Percentiles rank a stretch among this genome's conserved stretches.
Conservation (phyloP, 495 filamentous ascomycete genomes). For the Penicillium waksmanii region DNA sequence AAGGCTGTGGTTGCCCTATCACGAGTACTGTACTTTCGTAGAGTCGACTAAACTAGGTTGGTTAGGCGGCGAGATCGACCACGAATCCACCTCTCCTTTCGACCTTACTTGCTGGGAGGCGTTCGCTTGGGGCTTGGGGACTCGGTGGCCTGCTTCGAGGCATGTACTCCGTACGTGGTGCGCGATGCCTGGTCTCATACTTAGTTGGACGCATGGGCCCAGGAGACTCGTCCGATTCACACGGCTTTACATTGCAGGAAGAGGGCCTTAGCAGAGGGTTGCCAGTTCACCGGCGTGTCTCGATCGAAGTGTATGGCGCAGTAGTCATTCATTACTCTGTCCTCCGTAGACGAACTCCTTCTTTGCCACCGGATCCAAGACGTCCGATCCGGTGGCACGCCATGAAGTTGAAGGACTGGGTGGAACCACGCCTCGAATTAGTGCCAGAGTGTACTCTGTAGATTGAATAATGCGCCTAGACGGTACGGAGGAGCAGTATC, state of each 20-base stretch:
- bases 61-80: conserved; percentile 23
- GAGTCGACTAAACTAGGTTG: background rate
- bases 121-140: background rate
- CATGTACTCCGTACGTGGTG: background rate
- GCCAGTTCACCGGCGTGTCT: no score
- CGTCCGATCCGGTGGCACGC: conserved; percentile 1
- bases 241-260: background rate
- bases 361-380: background rate
- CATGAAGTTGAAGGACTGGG: background rate
- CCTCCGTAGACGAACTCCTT: background rate
- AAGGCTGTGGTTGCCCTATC: background rate
- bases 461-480: background rate
- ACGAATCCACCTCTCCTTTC: background rate
- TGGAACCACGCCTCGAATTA: conserved; percentile 1
- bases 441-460: background rate
- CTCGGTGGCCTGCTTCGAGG: no score
- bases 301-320: no score
- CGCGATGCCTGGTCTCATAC: background rate
- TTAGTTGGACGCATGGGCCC: background rate
- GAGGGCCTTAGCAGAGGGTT: background rate
- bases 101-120: conserved; percentile 5
- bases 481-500: no score
- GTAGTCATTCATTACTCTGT: no score
- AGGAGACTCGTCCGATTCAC: conserved; percentile 19
- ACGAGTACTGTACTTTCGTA: no score